Evolutionary conservation across 176 grass and related monocot genomes (phyloP).

Genomic region (Oryza officinalis): DNA sequence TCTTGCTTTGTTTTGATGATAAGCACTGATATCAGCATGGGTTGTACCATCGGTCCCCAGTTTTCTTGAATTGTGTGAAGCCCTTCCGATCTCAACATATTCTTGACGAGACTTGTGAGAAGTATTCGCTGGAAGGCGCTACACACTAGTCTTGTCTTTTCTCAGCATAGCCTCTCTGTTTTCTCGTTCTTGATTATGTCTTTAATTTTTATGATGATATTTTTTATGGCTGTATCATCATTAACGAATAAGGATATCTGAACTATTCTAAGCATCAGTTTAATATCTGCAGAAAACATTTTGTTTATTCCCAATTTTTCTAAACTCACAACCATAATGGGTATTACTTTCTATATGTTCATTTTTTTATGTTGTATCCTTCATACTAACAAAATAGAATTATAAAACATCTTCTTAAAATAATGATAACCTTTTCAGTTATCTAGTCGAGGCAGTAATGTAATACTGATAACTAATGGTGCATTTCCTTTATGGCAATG

Average conservation of each 20-base stretch:
- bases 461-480: background rate
- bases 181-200: background rate
- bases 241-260: background rate
- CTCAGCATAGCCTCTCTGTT: background rate
- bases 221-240: background rate
- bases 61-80: constrained; percentile 9
- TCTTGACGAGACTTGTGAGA: background rate
- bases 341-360: background rate
- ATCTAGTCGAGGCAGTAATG: background rate
- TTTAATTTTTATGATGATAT: background rate
- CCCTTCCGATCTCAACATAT: background rate
- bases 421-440: background rate
- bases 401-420: background rate
- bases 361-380: background rate
- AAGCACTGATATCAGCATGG: background rate
- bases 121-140: background rate
- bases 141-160: background rate
- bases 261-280: constrained; percentile 17
- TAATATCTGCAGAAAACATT: background rate
- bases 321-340: background rate
- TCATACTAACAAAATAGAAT: background rate
- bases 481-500: background rate
- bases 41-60: background rate
- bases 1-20: background rate
- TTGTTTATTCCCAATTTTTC: background rate